Evolutionary conservation across 176 grass and related monocot genomes (phyloP), one percentile per base, ranked within the genome.

Genomic region (Avena eriantha): DNA sequence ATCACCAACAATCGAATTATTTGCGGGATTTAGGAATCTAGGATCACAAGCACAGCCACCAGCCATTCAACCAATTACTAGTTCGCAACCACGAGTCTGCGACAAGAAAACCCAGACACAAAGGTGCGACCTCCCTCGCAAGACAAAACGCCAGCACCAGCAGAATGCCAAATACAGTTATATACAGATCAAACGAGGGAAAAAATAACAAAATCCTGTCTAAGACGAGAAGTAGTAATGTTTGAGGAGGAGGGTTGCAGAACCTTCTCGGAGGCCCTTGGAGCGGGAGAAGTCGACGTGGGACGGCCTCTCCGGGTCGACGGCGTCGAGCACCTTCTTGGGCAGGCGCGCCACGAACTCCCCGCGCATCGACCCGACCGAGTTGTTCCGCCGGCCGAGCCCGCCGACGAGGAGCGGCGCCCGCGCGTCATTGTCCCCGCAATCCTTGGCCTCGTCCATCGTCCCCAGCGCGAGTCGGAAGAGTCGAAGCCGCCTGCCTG

Each of bases 281-380:
- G 83, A 89, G 48, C 67, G 89, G 74, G 96, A 95, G 68, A 98
- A 87, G 86, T 95, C 90, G 45, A 98, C 83, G 84, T 89, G 84
- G 81, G 56, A 90, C 5, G 73, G 88, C 41, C 61, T 80, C 88
- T 98, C 96, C 1, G 88, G 90, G 86, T 98, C 96, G 68, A 95
- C 91, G 66, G 83, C 85, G 19, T 82, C 81, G 57, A 88, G 91
- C 78, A 98, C 86, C 93, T 98, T 98, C 86, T 87, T 86, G 65
- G 96, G 96, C 69, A 98, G 73, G 68, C 90, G 77, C 34, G 93
- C 89, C 46, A 98, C 77, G 81, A 98, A 98, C 80, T 92, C 88
- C 29, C 91, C 87, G 19, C 84, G 82, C 86, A 98, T 83, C 73
- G 89, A 93, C 34, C 78, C 61, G 22, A 95, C 96, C 55, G 91